Conservation (phyloP, 441 rosid genomes). For the Croton setiger region DNA sequence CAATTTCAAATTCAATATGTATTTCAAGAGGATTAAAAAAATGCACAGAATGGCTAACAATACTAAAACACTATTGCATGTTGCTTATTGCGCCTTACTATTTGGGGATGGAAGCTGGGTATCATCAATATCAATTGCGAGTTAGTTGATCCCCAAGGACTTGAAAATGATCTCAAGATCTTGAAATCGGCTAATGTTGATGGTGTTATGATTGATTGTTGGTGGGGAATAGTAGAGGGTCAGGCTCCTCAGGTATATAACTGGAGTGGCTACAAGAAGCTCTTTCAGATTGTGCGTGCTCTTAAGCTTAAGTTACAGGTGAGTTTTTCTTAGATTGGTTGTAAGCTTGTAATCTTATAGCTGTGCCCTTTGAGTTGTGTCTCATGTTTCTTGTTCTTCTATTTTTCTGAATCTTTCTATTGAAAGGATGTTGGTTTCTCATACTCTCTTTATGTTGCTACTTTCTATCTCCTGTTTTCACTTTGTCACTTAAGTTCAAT, state of each 20-base stretch:
- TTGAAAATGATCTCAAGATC: constrained; percentile 60
- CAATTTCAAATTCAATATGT: neutral
- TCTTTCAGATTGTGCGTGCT: constrained; percentile 75
- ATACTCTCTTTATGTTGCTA: neutral
- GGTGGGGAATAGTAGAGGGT: constrained; percentile 99
- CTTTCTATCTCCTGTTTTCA: neutral
- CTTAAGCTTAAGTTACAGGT: constrained; percentile 91
- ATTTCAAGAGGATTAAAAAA: neutral
- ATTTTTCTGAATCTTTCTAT: neutral
- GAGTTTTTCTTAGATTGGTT: constrained; percentile 8
- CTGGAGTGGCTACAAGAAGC: constrained; percentile 88
- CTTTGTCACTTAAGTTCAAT: neutral
- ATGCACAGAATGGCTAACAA: neutral
- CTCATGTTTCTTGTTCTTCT: neutral
- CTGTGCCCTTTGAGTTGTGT: constrained; percentile 2
- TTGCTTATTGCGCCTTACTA: neutral
- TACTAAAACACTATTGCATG: neutral
- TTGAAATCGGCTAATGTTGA: constrained; percentile 79
- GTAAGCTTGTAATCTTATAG: too few relatives aligned
- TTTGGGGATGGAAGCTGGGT: constrained; percentile 57
- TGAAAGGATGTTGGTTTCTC: neutral
- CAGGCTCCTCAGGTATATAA: constrained; percentile 83
- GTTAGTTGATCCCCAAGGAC: constrained; percentile 77
- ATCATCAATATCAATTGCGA: constrained; percentile 81
- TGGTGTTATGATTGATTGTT: constrained; percentile 92